These are phyloP conservation scores for Coix lacrymajobi DNA, from an alignment of 176 grass and related monocot genomes.

Conservation along the genomic window DNA sequence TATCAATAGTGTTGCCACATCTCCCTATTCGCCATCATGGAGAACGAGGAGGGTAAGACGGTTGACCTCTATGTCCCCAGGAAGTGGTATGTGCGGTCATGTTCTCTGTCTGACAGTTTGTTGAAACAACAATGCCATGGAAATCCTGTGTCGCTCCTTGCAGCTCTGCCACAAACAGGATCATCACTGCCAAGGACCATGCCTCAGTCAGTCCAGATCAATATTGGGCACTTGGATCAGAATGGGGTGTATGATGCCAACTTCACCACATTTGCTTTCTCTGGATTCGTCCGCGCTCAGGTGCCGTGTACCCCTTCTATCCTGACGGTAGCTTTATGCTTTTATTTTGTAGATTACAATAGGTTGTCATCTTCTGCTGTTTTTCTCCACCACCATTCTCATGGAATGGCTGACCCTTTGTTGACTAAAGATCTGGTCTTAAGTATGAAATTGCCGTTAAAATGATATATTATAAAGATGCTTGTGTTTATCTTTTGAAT, in stretches of 20 bases:
- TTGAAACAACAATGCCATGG: background rate
- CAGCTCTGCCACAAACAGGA: slow-evolving; percentile 76
- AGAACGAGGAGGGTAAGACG: too few relatives aligned
- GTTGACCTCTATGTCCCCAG: too few relatives aligned
- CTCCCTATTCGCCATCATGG: too few relatives aligned
- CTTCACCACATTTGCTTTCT: slow-evolving; percentile 66
- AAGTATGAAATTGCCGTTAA: background rate
- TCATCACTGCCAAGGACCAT: slow-evolving; percentile 63
- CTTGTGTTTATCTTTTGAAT: background rate
- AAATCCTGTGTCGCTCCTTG: background rate
- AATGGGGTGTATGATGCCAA: slow-evolving; percentile 60
- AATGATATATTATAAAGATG: background rate
- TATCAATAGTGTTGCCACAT: background rate
- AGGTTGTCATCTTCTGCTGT: too few relatives aligned
- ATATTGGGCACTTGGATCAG: slow-evolving; percentile 67
- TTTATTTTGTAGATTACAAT: too few relatives aligned
- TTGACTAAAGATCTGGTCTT: background rate
- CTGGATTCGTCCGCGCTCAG: slow-evolving; percentile 69
- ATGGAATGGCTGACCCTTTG: too few relatives aligned
- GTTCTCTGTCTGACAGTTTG: background rate
- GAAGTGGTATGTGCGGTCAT: too few relatives aligned
- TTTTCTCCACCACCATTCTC: too few relatives aligned
- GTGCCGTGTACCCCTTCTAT: too few relatives aligned
- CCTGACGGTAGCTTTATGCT: too few relatives aligned
- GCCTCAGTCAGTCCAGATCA: slow-evolving; percentile 82